Percentiles rank a stretch among this genome's conserved stretches.
Conservation (phyloP, 352 stramenopile species). For the Phytophthora citrophthora region DNA sequence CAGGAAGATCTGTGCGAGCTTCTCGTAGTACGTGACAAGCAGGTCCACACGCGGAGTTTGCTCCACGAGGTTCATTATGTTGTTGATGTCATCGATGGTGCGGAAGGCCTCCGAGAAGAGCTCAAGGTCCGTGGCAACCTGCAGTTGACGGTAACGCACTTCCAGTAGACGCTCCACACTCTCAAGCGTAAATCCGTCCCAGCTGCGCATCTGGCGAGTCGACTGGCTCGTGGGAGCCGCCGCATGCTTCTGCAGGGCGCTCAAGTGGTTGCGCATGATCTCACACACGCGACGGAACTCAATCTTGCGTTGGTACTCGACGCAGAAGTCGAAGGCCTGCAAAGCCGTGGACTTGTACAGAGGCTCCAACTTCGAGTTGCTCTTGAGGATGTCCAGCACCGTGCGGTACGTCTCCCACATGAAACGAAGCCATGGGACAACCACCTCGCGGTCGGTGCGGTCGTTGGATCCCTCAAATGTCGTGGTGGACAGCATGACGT, state of each 20-base stretch:
- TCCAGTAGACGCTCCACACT: constrained; percentile 96
- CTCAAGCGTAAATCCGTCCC: constrained; percentile 96
- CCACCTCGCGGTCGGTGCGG: constrained; percentile 94
- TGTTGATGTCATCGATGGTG: constrained; percentile 99
- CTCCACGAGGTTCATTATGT: constrained; percentile 92
- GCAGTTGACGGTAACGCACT: constrained; percentile 97
- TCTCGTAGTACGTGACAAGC: constrained; percentile 98
- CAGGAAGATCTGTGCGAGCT: constrained; percentile 97
- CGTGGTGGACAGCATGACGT: constrained; percentile 97
- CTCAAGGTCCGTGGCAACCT: constrained; percentile 94
- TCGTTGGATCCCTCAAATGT: constrained; percentile 95
- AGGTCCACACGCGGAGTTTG: constrained; percentile 93
- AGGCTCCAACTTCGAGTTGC: constrained; percentile 93
- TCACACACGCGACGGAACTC: constrained; percentile 98
- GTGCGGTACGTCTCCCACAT: constrained; percentile 98
- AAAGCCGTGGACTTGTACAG: constrained; percentile 83
- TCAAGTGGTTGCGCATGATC: constrained; percentile 97
- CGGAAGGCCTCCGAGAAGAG: constrained; percentile 98
- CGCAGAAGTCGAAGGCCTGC: constrained; percentile 86
- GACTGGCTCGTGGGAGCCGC: constrained; percentile 74
- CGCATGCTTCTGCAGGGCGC: constrained; percentile 94
- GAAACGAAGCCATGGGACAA: constrained; percentile 94
- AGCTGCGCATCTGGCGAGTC: constrained; percentile 91
- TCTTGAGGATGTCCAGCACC: constrained; percentile 97
- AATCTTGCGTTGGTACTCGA: constrained; percentile 91